Evolutionary conservation across 352 stramenopile genomes (phyloP).

Genomic region (Globisporangium spinosum): DNA sequence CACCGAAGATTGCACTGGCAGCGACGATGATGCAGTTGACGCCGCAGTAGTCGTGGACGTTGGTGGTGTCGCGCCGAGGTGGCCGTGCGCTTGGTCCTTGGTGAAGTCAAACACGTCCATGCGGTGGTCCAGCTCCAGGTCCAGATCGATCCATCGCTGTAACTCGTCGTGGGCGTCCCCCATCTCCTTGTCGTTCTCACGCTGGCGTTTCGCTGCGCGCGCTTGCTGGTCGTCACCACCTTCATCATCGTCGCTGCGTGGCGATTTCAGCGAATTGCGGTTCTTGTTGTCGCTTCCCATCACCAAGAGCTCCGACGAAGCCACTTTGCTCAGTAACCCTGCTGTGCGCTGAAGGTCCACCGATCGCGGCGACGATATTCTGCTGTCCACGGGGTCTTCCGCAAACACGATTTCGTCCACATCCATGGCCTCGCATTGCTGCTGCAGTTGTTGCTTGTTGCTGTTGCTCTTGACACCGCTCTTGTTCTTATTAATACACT

Average conservation of each 20-base stretch:
- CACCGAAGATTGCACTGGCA: constrained; percentile 4
- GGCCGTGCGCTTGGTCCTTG: constrained; percentile 6
- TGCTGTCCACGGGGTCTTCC: background rate
- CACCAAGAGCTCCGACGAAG: constrained; percentile 3
- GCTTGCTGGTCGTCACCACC: background rate
- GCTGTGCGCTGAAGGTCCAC: constrained; percentile 16
- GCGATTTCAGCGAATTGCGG: background rate
- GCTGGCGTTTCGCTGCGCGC: constrained; percentile 16
- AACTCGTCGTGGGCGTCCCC: constrained; percentile 46
- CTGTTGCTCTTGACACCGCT: constrained; percentile 2
- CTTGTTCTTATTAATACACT: constrained; percentile 19
- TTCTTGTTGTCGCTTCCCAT: constrained; percentile 6
- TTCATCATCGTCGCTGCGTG: background rate
- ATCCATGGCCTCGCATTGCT: constrained; percentile 16
- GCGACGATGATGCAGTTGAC: background rate
- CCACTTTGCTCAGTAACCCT: background rate
- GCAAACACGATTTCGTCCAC: constrained; percentile 11
- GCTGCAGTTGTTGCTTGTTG: background rate
- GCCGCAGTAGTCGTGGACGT: background rate
- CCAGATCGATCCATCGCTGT: constrained; percentile 59
- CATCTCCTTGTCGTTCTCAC: constrained; percentile 28
- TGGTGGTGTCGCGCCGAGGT: background rate
- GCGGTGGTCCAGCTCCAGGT: constrained; percentile 51
- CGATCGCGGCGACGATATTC: constrained; percentile 18
- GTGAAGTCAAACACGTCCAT: constrained; percentile 58